Percentiles rank a stretch among this genome's conserved stretches.
These are phyloP conservation scores for Coemansia sp. DNA, from an alignment of 192 early-diverging fungal genomes.

Conservation along the genomic window DNA sequence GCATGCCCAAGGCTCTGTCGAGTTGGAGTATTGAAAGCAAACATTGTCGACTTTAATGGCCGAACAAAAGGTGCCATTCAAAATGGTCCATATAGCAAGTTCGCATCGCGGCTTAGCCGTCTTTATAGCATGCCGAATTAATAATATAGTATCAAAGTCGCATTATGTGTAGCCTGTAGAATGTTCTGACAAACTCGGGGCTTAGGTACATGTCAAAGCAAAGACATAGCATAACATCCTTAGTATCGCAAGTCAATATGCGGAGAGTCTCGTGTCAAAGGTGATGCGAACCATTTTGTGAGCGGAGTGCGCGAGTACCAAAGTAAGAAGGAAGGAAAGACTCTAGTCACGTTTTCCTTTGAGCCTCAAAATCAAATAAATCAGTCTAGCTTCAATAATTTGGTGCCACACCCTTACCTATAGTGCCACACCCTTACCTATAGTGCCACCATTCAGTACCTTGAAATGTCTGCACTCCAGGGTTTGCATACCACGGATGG, in stretches of 20 bases:
- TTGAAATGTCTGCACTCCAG: background rate
- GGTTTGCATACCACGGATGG: no score
- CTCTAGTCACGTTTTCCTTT: background rate
- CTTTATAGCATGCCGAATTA: background rate
- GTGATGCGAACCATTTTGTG: background rate
- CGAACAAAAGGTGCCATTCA: background rate
- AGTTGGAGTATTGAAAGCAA: background rate
- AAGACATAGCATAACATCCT: background rate
- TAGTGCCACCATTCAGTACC: background rate
- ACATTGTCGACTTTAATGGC: background rate
- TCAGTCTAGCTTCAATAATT: background rate
- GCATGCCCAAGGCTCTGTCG: background rate
- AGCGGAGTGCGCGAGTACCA: background rate
- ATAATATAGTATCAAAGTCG: background rate
- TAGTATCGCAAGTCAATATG: background rate
- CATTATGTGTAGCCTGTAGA: background rate
- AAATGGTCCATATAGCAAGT: background rate
- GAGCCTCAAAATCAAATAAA: background rate
- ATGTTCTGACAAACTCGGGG: background rate
- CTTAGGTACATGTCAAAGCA: background rate
- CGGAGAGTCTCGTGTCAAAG: background rate
- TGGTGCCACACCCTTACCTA: background rate
- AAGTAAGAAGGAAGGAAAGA: background rate
- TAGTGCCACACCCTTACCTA: background rate
- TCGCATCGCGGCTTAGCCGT: background rate